Conservation (phyloP, 176 grass and related monocot genomes). For the Rhipidocladum racemiflorum region DNA sequence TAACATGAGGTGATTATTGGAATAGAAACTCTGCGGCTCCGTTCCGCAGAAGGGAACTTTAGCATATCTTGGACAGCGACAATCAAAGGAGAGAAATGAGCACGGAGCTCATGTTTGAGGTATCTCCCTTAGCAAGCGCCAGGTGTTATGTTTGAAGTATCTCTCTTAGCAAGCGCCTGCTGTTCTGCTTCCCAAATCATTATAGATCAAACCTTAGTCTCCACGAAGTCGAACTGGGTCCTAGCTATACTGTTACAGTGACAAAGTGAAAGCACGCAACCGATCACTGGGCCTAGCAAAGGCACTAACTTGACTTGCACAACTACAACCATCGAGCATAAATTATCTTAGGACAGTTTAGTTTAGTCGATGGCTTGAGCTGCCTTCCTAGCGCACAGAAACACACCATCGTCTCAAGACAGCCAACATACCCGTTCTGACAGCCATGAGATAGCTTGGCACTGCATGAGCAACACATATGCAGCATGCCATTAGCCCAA, state of each 20-base stretch:
- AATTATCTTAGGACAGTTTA: background rate
- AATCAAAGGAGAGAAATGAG: background rate
- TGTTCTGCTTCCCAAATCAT: background rate
- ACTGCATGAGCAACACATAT: background rate
- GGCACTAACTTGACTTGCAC: background rate
- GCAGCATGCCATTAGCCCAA: background rate
- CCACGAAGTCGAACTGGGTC: background rate
- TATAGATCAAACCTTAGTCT: background rate
- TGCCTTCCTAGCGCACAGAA: background rate
- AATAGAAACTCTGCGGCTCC: background rate
- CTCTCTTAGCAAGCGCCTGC: too few species aligned
- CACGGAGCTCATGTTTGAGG: background rate
- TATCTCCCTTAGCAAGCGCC: too few species aligned
- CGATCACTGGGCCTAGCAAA: background rate
- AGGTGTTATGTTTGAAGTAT: background rate
- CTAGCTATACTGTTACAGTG: background rate
- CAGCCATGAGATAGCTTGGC: background rate
- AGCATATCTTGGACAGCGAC: background rate
- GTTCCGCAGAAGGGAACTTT: background rate
- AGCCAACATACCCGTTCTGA: too few species aligned
- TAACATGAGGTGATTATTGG: background rate
- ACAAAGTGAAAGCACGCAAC: background rate
- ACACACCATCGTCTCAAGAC: background rate
- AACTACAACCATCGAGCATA: background rate
- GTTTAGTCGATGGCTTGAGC: background rate